phyloP scores from a whole-genome alignment of 2,329 filamentous ascomycete species.

The Penicillium sp. region DNA sequence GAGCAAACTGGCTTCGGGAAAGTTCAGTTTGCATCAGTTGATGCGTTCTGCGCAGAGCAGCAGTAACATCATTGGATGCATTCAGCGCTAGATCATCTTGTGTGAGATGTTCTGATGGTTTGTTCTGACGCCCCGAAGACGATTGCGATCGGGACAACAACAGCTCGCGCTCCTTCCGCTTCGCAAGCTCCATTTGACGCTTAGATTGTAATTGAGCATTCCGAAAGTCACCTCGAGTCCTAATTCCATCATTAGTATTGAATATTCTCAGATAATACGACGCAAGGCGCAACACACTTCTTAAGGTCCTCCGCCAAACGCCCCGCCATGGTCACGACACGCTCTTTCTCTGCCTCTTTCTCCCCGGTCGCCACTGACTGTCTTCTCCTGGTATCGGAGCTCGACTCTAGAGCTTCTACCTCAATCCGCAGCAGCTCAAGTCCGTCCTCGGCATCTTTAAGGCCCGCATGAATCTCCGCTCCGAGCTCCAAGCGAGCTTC shows the following conservation, averaged over 20 bases:
- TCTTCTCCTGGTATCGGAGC: conserved; percentile 36
- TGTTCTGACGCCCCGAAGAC: conserved; percentile 27
- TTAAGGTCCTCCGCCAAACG: conserved; percentile 70
- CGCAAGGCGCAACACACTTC: conserved; percentile 51
- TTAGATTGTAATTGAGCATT: conserved; percentile 61
- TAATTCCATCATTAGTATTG: conserved; percentile 27
- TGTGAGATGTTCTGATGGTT: conserved; percentile 53
- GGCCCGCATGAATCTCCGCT: conserved; percentile 73
- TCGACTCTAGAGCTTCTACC: conserved; percentile 65
- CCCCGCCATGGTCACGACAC: conserved; percentile 65
- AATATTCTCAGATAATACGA: background rate
- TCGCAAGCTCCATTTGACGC: conserved; percentile 69
- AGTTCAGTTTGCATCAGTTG: conserved; percentile 83
- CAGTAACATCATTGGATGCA: conserved; percentile 80
- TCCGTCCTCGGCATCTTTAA: conserved; percentile 80
- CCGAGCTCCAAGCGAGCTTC: conserved; percentile 70
- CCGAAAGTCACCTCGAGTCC: conserved; percentile 68
- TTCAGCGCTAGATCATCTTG: conserved; percentile 72
- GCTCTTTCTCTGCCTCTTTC: conserved; percentile 62
- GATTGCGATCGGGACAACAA: conserved; percentile 60
- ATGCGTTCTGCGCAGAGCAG: conserved; percentile 80
- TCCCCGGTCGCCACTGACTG: conserved; percentile 44
- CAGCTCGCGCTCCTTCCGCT: conserved; percentile 72
- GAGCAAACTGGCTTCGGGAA: conserved; percentile 81
- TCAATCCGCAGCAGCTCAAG: conserved; percentile 79